These are phyloP conservation scores for Comarum palustre DNA, from an alignment of 306 rosid species.

Conservation along the genomic window DNA sequence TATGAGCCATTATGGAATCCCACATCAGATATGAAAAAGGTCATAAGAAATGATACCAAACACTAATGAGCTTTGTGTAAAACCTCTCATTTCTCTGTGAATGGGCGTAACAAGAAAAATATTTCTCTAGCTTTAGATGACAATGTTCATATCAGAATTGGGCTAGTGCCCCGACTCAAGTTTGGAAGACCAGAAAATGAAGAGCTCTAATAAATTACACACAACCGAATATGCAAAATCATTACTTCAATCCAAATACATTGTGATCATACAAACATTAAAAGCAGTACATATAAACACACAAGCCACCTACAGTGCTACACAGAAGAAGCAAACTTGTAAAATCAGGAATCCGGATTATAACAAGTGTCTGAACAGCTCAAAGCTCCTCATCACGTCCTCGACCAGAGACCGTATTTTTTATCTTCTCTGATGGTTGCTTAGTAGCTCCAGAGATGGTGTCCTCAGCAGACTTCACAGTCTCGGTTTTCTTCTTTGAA, in stretches of 20 bases:
- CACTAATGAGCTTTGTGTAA: too few relatives aligned
- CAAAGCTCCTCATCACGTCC: slow-evolving; percentile 56
- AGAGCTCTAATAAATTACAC: not conserved
- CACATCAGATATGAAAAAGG: too few relatives aligned
- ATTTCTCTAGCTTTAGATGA: too few relatives aligned
- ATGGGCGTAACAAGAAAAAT: too few relatives aligned
- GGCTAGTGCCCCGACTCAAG: not conserved
- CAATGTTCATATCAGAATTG: not conserved
- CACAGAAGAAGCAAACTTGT: not conserved
- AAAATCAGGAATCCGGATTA: not conserved
- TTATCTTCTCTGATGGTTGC: slow-evolving; percentile 8
- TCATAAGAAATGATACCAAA: too few relatives aligned
- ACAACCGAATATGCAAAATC: not conserved
- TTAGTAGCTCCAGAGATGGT: too few relatives aligned
- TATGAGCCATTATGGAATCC: too few relatives aligned
- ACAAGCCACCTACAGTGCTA: not conserved
- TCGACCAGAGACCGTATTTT: slow-evolving; percentile 27
- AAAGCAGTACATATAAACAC: not conserved
- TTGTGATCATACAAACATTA: not conserved
- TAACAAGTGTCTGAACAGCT: slow-evolving; percentile 9
- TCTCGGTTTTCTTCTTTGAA: too few relatives aligned
- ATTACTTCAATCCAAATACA: not conserved
- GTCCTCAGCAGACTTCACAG: too few relatives aligned
- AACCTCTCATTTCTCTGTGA: too few relatives aligned
- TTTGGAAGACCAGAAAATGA: not conserved